Evolutionary conservation across 1,139 yeast species (phyloP).

Genomic region (Protomyces lactucae-debilis): DNA sequence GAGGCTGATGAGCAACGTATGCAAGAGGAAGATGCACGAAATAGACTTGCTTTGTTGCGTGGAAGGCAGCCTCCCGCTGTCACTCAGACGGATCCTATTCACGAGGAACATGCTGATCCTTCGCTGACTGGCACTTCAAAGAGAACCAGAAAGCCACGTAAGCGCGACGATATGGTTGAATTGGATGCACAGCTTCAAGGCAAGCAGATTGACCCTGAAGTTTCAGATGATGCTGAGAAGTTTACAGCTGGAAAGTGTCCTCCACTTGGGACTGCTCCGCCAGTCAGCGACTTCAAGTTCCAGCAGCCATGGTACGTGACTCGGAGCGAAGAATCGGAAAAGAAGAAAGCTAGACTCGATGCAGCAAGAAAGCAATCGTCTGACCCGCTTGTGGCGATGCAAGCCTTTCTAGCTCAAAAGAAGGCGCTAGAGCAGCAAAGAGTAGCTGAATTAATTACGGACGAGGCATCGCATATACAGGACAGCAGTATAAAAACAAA

Average conservation of each 20-base stretch:
- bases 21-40: conserved; percentile 10
- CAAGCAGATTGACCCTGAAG: background rate
- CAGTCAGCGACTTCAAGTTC: background rate
- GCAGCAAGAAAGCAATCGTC: background rate
- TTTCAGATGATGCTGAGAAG: background rate
- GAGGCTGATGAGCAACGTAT: conserved; percentile 27
- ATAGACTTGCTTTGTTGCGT: conserved; percentile 6
- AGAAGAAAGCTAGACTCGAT: background rate
- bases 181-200: background rate
- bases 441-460: background rate
- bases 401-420: background rate
- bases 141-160: background rate
- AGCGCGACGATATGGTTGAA: background rate
- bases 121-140: background rate
- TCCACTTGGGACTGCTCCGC: background rate
- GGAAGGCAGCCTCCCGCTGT: background rate
- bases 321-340: background rate
- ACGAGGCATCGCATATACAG: too few relatives aligned
- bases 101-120: background rate
- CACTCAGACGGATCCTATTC: background rate
- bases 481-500: background rate
- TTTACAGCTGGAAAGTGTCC: too few relatives aligned
- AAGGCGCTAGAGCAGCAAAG: background rate
- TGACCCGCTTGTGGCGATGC: background rate
- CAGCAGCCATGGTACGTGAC: background rate